phyloP scores from a whole-genome alignment of 1,139 yeast species.

The Candida neerlandica region DNA sequence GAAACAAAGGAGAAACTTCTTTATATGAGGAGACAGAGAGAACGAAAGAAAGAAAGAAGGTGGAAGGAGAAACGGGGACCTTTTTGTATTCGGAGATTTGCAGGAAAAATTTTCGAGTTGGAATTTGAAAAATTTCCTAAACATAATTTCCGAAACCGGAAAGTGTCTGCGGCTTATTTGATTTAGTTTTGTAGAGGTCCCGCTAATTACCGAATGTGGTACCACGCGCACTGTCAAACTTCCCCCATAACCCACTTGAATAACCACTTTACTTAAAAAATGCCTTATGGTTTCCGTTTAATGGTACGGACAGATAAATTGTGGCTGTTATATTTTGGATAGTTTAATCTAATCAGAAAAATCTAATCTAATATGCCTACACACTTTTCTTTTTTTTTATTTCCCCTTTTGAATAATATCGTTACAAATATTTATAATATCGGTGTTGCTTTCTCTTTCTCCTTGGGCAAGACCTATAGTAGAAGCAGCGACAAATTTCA shows the following conservation, averaged over 20 bases:
- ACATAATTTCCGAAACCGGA: slow-evolving; percentile 4
- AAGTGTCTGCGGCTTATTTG: not conserved
- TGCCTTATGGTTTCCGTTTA: too few relatives aligned
- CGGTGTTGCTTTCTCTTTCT: slow-evolving; percentile 1
- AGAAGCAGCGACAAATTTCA: slow-evolving; percentile 37
- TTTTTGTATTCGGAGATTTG: not conserved
- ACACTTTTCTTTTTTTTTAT: not conserved
- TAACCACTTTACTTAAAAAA: too few relatives aligned
- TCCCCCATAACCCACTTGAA: too few relatives aligned
- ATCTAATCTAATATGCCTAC: too few relatives aligned
- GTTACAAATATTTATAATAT: slow-evolving; percentile 5
- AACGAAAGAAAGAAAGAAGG: too few relatives aligned
- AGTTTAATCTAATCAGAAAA: too few relatives aligned
- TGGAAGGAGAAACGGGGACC: too few relatives aligned
- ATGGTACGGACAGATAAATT: too few relatives aligned
- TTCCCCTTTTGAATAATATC: not conserved
- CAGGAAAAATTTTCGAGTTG: slow-evolving; percentile 1
- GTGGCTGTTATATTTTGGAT: too few relatives aligned
- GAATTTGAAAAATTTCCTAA: not conserved
- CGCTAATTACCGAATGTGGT: too few relatives aligned
- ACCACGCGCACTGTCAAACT: too few relatives aligned
- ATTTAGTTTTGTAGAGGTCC: too few relatives aligned
- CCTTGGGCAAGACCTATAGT: slow-evolving; percentile 15
- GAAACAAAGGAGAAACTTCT: not conserved
- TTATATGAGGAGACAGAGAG: not conserved